Conservation (phyloP, 257 asterid species). For the Solanum neorickii region DNA sequence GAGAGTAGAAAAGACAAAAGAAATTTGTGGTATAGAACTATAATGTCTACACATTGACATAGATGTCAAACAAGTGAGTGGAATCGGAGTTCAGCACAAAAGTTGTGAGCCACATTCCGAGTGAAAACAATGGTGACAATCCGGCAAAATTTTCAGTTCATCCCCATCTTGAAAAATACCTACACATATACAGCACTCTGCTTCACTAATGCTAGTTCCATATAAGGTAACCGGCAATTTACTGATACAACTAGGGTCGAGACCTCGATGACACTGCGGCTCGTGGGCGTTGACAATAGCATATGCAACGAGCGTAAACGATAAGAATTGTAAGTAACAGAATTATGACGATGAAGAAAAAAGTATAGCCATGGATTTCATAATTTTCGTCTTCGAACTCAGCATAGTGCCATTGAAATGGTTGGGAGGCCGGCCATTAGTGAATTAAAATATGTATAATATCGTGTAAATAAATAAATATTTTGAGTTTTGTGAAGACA, state of each 20-base stretch:
- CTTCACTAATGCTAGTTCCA: not conserved
- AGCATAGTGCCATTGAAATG: conserved; percentile 62
- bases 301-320: conserved; percentile 48
- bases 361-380: conserved; percentile 53
- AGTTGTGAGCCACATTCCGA: conserved; percentile 65
- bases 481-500: not conserved
- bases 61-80: conserved; percentile 42
- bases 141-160: conserved; percentile 35
- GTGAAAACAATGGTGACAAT: conserved; percentile 44
- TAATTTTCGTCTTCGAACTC: conserved; percentile 61
- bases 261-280: conserved; percentile 19
- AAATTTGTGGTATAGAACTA: not conserved
- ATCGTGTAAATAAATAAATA: not conserved
- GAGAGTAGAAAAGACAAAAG: not conserved
- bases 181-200: conserved; percentile 34
- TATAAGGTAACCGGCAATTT: conserved; percentile 38
- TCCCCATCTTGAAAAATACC: conserved; percentile 38
- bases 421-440: not conserved
- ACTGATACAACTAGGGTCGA: conserved; percentile 27
- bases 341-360: conserved; percentile 40
- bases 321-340: conserved; percentile 31
- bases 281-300: conserved; percentile 18
- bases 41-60: not conserved
- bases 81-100: conserved; percentile 34
- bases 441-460: not conserved